Conservation (phyloP, 2,329 filamentous ascomycete species). For the Cercospora janseana region DNA sequence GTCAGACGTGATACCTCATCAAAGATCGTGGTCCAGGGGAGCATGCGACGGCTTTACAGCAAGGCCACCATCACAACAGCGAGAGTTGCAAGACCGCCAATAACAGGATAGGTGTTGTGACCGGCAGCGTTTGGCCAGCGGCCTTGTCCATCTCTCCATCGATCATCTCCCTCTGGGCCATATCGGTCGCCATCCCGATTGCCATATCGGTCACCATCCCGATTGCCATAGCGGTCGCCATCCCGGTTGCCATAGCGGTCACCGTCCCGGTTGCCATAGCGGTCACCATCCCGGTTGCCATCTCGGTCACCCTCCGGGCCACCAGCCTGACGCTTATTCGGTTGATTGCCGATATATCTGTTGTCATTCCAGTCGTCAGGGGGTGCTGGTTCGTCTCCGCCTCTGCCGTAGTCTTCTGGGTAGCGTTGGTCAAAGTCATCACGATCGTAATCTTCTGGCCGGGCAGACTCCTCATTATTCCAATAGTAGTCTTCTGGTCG, state of each 20-base stretch:
- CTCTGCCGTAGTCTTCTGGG: not conserved
- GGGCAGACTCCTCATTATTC: not conserved
- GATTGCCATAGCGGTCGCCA: not conserved
- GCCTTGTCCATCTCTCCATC: not conserved
- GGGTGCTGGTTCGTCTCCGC: not conserved
- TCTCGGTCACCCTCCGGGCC: not conserved
- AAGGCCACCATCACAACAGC: conserved; percentile 14
- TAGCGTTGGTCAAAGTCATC: not conserved
- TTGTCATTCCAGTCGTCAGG: no score
- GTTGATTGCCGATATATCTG: not conserved
- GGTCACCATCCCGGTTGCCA: not conserved
- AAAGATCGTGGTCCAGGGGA: not conserved
- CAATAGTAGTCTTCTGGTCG: not conserved
- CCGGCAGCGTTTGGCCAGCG: conserved; percentile 12
- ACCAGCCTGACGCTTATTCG: not conserved
- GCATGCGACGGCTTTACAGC: not conserved
- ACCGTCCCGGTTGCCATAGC: not conserved
- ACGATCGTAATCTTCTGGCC: not conserved
- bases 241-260: not conserved
- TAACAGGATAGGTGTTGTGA: conserved; percentile 7
- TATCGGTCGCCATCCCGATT: not conserved
- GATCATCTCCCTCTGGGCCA: not conserved
- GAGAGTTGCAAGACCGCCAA: conserved; percentile 7
- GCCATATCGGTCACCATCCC: not conserved
- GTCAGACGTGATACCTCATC: no score